Conservation (phyloP, 2,329 filamentous ascomycete genomes). For the Ceratocystis ficicola region DNA sequence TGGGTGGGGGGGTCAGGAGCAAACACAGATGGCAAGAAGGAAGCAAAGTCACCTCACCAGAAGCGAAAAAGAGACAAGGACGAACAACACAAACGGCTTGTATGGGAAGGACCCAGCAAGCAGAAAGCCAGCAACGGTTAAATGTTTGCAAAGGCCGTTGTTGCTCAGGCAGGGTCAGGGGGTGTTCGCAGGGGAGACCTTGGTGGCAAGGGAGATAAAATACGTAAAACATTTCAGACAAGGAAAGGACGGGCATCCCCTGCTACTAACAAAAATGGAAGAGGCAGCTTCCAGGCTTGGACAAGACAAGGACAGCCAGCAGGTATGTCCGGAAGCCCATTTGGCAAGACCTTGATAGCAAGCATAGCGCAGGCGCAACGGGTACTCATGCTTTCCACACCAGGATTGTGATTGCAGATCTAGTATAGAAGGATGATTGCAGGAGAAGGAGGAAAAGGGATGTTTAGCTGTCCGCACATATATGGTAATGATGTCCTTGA, state of each 20-base stretch:
- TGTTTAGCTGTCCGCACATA: not conserved
- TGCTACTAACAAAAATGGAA: not conserved
- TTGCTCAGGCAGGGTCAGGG: slow-evolving; percentile 11
- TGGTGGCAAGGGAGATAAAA: slow-evolving; percentile 8
- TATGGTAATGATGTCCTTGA: not conserved
- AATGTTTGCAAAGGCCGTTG: slow-evolving; percentile 9
- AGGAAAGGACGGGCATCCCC: not conserved
- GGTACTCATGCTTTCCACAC: not conserved
- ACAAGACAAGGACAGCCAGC: not conserved
- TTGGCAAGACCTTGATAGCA: not conserved
- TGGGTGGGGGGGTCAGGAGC: not conserved
- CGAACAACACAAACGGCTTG: not conserved
- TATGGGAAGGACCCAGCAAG: slow-evolving; percentile 10
- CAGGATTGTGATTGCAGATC: not conserved
- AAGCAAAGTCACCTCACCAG: slow-evolving; percentile 9
- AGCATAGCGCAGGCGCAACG: not conserved
- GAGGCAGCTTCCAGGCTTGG: not conserved
- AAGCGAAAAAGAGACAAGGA: not conserved
- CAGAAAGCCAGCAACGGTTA: slow-evolving; percentile 12
- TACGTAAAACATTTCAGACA: not conserved
- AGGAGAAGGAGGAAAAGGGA: not conserved
- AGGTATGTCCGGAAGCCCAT: not conserved
- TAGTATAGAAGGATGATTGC: not conserved
- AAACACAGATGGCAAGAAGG: slow-evolving; percentile 13
- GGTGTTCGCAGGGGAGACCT: not conserved